Evolutionary conservation across 2,329 filamentous ascomycete species (phyloP).

Genomic region (Fusarium lyarnte): DNA sequence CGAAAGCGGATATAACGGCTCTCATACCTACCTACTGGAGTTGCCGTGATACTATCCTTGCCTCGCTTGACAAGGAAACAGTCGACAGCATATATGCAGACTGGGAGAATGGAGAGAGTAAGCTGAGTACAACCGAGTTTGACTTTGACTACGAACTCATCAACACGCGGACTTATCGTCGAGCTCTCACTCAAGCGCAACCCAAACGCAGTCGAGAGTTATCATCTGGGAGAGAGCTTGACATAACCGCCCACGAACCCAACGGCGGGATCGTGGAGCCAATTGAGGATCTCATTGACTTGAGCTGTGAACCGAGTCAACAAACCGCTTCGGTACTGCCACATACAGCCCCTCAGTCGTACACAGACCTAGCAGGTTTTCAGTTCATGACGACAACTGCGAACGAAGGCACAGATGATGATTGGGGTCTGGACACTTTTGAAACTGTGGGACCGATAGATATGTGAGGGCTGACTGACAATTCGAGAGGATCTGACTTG

Average conservation of each 20-base stretch:
- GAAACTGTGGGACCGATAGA: accelerated
- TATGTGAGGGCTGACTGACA: not conserved
- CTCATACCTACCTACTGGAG: not conserved
- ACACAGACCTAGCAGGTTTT: accelerated
- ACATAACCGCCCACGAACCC: accelerated
- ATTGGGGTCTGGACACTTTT: accelerated
- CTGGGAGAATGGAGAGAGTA: accelerated
- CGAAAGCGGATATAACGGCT: not conserved
- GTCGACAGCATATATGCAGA: not conserved
- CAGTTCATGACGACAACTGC: accelerated
- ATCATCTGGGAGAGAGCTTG: too few relatives aligned
- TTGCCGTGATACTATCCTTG: not conserved
- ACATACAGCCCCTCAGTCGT: accelerated
- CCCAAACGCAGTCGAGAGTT: accelerated
- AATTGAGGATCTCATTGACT: not conserved
- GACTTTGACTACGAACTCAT: not conserved
- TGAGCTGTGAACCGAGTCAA: accelerated
- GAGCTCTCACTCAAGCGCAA: not conserved
- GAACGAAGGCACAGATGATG: accelerated
- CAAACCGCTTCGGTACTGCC: accelerated
- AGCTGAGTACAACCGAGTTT: not conserved
- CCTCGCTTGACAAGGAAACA: accelerated
- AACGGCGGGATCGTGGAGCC: accelerated
- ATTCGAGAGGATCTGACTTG: accelerated
- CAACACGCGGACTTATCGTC: not conserved